Evolutionary conservation across 495 filamentous ascomycete genomes (phyloP).

Genomic region (Usnea hakonensis): DNA sequence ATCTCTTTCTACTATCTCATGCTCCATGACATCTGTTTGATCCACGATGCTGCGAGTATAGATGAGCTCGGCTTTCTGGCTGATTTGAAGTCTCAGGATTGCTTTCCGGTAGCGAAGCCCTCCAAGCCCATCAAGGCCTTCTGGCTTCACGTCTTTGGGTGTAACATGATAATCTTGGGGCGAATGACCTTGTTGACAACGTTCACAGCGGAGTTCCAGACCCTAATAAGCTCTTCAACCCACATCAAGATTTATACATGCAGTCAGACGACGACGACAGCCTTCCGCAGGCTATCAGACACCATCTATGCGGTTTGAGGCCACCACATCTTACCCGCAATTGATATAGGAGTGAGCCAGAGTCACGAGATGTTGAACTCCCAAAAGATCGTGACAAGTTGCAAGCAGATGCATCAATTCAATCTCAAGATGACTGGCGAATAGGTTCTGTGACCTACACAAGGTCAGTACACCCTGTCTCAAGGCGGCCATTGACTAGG

Average conservation of each 20-base stretch:
- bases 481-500: not conserved
- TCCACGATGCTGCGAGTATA: not conserved
- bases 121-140: not conserved
- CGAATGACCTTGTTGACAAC: not conserved
- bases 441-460: not conserved
- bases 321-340: not conserved
- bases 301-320: not conserved
- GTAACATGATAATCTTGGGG: not conserved
- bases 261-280: not conserved
- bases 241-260: not conserved
- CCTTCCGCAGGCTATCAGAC: not conserved
- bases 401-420: not conserved
- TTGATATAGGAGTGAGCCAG: not conserved
- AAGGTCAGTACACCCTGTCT: not conserved
- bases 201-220: not conserved
- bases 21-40: not conserved
- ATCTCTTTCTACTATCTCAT: too few relatives aligned
- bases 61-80: not conserved
- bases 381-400: too few relatives aligned
- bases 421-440: not conserved
- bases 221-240: not conserved
- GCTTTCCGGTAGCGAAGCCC: not conserved
- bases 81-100: not conserved
- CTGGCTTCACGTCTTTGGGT: not conserved
- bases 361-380: not conserved